Evolutionary conservation across 768 basidiomycete species (phyloP).

Genomic region (Auricularia sp.): DNA sequence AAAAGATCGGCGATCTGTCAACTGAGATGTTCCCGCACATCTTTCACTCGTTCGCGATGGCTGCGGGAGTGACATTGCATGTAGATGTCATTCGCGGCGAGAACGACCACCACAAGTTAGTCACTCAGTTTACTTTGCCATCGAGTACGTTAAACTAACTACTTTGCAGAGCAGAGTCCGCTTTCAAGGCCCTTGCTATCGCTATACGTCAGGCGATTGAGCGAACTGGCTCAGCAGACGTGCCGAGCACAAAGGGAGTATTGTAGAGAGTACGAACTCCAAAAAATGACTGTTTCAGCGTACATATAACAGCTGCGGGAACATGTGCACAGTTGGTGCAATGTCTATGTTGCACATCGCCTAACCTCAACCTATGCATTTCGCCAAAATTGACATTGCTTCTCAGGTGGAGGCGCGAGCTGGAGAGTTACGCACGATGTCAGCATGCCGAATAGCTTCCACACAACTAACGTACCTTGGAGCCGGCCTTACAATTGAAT

Average conservation of each 20-base stretch:
- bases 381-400: constrained; percentile 75
- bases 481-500: constrained; percentile 68
- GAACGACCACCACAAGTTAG: constrained; percentile 95
- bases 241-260: constrained; percentile 96
- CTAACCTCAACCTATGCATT: background rate
- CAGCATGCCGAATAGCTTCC: too few species aligned
- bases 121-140: background rate
- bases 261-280: constrained; percentile 29
- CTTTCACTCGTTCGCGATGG: constrained; percentile 96
- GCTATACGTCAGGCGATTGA: constrained; percentile 94
- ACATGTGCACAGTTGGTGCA: background rate
- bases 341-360: background rate
- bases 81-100: constrained; percentile 89
- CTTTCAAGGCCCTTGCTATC: constrained; percentile 94
- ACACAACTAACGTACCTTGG: constrained; percentile 46
- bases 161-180: constrained; percentile 73
- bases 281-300: background rate
- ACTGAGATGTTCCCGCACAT: constrained; percentile 98
- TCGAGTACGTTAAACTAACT: background rate
- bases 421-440: constrained; percentile 16
- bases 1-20: constrained; percentile 90
- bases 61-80: constrained; percentile 88
- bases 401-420: constrained; percentile 76
- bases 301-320: background rate
- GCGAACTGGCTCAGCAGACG: constrained; percentile 77